phyloP scores from a whole-genome alignment of 768 basidiomycete species.

The Pleurotus citrinopileatus region DNA sequence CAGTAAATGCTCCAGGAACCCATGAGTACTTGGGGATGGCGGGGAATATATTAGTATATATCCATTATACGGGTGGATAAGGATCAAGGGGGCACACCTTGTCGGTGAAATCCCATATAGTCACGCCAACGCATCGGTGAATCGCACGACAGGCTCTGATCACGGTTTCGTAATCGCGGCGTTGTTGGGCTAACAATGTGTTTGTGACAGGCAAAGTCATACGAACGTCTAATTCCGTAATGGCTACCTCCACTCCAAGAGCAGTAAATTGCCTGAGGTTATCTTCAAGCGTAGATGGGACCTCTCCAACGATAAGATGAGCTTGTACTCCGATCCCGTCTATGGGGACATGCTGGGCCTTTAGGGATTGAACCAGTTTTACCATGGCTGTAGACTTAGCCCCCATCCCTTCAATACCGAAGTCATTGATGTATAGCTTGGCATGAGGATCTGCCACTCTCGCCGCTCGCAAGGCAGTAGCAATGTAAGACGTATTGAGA shows the following conservation, averaged over 20 bases:
- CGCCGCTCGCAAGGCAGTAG: slow-evolving; percentile 39
- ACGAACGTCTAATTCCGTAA: slow-evolving; percentile 48
- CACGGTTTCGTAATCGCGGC: slow-evolving; percentile 39
- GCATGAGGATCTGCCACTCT: slow-evolving; percentile 17
- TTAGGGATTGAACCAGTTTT: slow-evolving; percentile 34
- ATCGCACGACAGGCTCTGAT: slow-evolving; percentile 35
- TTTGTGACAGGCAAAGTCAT: slow-evolving; percentile 37
- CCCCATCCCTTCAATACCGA: slow-evolving; percentile 20
- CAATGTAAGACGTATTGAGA: slow-evolving; percentile 34
- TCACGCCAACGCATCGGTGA: slow-evolving; percentile 20
- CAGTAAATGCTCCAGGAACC: slow-evolving; percentile 23
- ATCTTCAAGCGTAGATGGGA: slow-evolving; percentile 31
- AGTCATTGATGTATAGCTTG: slow-evolving; percentile 17
- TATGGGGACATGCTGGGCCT: slow-evolving; percentile 35
- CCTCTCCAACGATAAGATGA: slow-evolving; percentile 42
- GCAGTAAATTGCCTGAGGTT: slow-evolving; percentile 38
- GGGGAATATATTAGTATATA: background rate
- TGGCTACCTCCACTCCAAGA: slow-evolving; percentile 46
- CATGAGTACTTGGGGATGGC: slow-evolving; percentile 19
- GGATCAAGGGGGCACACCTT: slow-evolving; percentile 21
- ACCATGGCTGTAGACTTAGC: slow-evolving; percentile 41
- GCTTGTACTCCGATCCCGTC: slow-evolving; percentile 45
- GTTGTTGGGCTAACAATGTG: slow-evolving; percentile 35
- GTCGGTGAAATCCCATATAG: slow-evolving; percentile 23
- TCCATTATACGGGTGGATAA: background rate